Conservation (phyloP, 768 basidiomycete species). For the Leccinum fibrillosum region DNA sequence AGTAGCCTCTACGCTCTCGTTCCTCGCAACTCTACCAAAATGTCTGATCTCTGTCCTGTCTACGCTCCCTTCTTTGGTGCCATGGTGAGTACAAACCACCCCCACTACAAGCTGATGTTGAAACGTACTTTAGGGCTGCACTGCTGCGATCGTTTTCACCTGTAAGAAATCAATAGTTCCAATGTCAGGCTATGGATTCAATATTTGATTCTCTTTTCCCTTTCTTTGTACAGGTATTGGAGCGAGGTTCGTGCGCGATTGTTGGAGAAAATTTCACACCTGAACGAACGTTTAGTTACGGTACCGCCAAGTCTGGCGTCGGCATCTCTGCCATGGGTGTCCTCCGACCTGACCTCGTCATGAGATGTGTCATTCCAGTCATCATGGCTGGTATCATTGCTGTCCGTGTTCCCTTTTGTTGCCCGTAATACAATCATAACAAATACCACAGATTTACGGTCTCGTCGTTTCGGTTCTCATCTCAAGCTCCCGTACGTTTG, state of each 20-base stretch:
- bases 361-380: constrained; percentile 96
- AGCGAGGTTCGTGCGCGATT: constrained; percentile 58
- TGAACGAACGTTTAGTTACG: constrained; percentile 62
- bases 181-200: neutral
- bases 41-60: constrained; percentile 86
- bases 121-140: constrained; percentile 69
- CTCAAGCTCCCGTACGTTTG: constrained; percentile 71
- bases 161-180: constrained; percentile 51
- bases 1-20: neutral
- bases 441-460: constrained; percentile 75
- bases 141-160: constrained; percentile 95
- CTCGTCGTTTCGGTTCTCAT: constrained; percentile 99
- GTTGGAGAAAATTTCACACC: neutral
- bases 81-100: constrained; percentile 58
- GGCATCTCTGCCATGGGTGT: constrained; percentile 98
- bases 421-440: neutral
- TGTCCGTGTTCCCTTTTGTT: constrained; percentile 48
- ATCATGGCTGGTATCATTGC: constrained; percentile 99
- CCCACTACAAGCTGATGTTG: constrained; percentile 1
- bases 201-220: neutral
- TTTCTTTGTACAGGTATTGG: constrained; percentile 60
- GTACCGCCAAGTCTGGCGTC: constrained; percentile 98
- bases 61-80: constrained; percentile 99
- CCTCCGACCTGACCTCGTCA: constrained; percentile 94
- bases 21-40: constrained; percentile 23